phyloP scores from a whole-genome alignment of 2,329 filamentous ascomycete species.

The Fusarium keratoplasticum region DNA sequence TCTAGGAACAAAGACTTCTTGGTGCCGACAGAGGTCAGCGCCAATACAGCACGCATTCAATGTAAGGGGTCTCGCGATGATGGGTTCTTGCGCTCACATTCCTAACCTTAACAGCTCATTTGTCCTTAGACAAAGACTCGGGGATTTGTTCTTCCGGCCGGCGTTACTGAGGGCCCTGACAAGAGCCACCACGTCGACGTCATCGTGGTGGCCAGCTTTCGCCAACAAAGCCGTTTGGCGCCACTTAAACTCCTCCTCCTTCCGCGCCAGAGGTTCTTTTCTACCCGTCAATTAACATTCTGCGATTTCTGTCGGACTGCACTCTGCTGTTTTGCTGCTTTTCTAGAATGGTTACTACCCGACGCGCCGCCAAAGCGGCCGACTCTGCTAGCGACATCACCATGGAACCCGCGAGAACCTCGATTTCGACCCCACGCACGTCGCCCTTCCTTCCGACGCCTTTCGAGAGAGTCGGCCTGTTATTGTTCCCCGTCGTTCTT shows the following conservation, averaged over 20 bases:
- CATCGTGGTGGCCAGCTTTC: constrained; percentile 31
- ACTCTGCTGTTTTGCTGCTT: background rate
- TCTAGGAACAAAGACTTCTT: background rate
- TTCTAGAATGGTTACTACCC: constrained; percentile 43
- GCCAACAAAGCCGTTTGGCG: constrained; percentile 16
- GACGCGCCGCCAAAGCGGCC: constrained; percentile 39
- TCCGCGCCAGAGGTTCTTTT: background rate
- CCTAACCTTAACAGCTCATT: background rate
- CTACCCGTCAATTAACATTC: background rate
- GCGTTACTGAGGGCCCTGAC: constrained; percentile 3
- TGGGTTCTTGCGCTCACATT: background rate
- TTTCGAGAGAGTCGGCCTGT: constrained; percentile 73
- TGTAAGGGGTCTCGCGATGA: background rate
- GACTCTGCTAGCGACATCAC: constrained; percentile 20
- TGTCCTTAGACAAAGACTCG: background rate
- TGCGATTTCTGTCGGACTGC: background rate
- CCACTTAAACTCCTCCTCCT: constrained; percentile 1
- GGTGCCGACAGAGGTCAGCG: background rate
- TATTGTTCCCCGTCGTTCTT: constrained; percentile 81
- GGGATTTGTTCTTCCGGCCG: constrained; percentile 32
- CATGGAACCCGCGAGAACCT: constrained; percentile 21
- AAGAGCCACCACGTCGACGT: constrained; percentile 41
- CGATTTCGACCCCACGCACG: constrained; percentile 50
- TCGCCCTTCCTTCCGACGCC: constrained; percentile 76
- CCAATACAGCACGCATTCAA: background rate